Evolutionary conservation across 148 eudicot species (phyloP).

Genomic region (Silene conica): DNA sequence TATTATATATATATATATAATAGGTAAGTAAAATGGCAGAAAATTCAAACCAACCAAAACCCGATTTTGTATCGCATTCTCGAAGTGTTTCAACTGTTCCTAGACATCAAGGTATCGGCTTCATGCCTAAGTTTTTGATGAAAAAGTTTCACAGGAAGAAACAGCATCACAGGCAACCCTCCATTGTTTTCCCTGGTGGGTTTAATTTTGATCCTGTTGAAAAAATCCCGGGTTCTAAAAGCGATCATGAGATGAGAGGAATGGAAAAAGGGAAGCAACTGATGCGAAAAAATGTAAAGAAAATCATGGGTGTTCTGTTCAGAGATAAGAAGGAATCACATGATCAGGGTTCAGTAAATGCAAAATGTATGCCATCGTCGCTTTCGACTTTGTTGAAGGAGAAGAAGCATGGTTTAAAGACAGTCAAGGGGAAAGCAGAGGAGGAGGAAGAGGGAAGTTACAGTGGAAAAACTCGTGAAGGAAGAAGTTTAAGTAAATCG

Average conservation of each 20-base stretch:
- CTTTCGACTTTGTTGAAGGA: not conserved
- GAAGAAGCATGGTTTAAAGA: not conserved
- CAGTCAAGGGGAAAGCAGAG: slow-evolving; percentile 9
- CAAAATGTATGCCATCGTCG: not conserved
- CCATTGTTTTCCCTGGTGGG: not conserved
- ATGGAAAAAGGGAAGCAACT: not conserved
- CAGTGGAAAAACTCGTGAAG: not conserved
- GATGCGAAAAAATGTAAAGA: slow-evolving; percentile 15
- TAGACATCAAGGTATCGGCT: slow-evolving; percentile 15
- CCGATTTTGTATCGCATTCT: slow-evolving; percentile 9
- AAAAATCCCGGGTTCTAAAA: not conserved
- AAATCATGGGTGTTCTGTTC: slow-evolving; percentile 17
- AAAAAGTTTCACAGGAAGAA: slow-evolving; percentile 32
- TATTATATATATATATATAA: not conserved
- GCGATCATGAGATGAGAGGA: not conserved
- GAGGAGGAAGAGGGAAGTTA: not conserved
- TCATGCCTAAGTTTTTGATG: slow-evolving; percentile 34
- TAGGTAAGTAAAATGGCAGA: slow-evolving; percentile 3
- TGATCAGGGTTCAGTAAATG: slow-evolving; percentile 7
- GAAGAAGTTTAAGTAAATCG: not conserved
- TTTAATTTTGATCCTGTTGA: not conserved
- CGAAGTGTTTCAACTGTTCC: slow-evolving; percentile 19
- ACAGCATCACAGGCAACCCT: slow-evolving; percentile 12
- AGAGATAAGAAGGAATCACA: slow-evolving; percentile 8
- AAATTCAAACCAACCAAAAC: not conserved